Base-by-base conservation (phyloP, 345 rosid genomes). In the Eucalyptus marginata region DNA sequence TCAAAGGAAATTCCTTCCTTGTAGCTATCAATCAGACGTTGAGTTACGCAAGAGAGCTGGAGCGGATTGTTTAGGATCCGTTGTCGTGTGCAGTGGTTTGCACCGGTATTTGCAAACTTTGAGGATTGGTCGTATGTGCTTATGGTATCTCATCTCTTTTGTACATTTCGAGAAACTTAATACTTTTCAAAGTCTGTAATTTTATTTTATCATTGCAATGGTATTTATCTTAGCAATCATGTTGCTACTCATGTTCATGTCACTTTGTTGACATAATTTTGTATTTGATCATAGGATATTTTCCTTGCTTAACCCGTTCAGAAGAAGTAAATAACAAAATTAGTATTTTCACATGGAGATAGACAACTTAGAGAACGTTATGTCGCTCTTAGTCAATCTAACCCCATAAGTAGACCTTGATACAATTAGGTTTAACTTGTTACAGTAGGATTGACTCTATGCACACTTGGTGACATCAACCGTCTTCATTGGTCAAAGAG, bases 81-180 rank as follows among this genome's bases (percentile, higher is more conserved):
- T 4, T 49, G 49, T 5, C 49, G 0, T 49, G 49, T 49, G 49
- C 2, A 4, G 49, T 49, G 49, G 49, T 49, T 49, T 49, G 49
- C 13, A 49, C 2, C 11, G 0, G 0, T 49, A 49, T 0, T 49
- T 49, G 33, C 68, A 13, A n/a, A 54, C 1, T 62, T 62, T 13
- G 16, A 27, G 29, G 68, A 12, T 27, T 13, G 68, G 68, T 5
- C 4, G 1, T n/a, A 13, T 64, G 76, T 64, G 3, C 76, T n/a
- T 2, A n/a, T 15, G 20, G 76, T 18, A n/a, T 64, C 76, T 64
- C 36, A n/a, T 64, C 10, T 4, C 36, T 64, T 14, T 64, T n/a
- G n/a, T 14, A 20, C 76, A 64, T n/a, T n/a, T n/a, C 5, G 18
- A 64, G 36, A n/a, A 64, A 14, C 14, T 62, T 29, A 4, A 62